Base-by-base conservation (phyloP, 2,329 filamentous ascomycete genomes). In the Talaromyces rugulosus region DNA sequence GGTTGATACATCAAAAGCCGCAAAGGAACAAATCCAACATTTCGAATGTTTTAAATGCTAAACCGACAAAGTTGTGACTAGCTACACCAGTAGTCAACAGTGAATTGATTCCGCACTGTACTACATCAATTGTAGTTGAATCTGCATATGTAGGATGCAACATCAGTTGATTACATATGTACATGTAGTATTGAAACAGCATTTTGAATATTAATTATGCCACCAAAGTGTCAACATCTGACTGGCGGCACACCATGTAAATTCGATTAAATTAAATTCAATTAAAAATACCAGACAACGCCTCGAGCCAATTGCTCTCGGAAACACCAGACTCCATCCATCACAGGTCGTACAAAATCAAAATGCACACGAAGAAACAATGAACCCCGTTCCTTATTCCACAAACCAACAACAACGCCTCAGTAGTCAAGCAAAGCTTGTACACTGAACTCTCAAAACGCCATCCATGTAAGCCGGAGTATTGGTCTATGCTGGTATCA, bases 401-500 rank as follows among this genome's bases (percentile, higher is more conserved):
- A 28, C 9, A 53, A 30, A 53, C 23, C 23, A 52, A 52, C 50
- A 11, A 31, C 23, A 30, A 52, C 50, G 12, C 27, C 50, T 16
- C 50, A 53, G 27, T 9, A 53, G 28, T n/a, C 12, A 53, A 53
- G 50, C 34, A 40, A 47, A 42, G 28, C 51, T 8, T 58, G 58
- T 54, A 56, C 47, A 52, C 30, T 51, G 16, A 56, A 47, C 54
- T 33, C 40, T 54, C 36, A 59, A 23, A 63, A 63, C 61, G 61
- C 63, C 63, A 52, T 34, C 47, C 59, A 59, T 56, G 62, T 55
- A 60, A 55, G 30, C 47, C 50, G 54, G 44, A 60, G 54, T 36
- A 53, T 58, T 34, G 44, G 34, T 65, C 60, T 65, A 64, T 64
- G 44, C 56, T 62, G 58, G 58, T 62, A 64, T 62, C 62, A 60